Conservation (phyloP, 2,329 filamentous ascomycete genomes). For the Amesomyces nigricolor region DNA sequence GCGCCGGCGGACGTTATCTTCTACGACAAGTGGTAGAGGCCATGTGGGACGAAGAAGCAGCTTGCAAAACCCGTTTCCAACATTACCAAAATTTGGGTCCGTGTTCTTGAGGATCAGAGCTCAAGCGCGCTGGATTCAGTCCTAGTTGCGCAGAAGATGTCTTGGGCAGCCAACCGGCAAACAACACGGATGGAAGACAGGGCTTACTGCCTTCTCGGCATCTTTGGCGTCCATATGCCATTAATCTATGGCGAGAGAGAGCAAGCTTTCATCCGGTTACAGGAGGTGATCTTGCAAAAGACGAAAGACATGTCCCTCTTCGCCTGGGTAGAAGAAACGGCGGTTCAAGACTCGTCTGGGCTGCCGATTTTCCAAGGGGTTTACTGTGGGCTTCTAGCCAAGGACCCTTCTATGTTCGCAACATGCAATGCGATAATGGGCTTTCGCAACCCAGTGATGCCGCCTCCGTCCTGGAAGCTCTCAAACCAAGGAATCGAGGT, state of each 20-base stretch:
- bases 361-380: not conserved
- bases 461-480: constrained; percentile 7
- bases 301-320: not conserved
- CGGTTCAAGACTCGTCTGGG: not conserved
- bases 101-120: not conserved
- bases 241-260: not conserved
- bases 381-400: constrained; percentile 4
- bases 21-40: not conserved
- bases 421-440: not conserved
- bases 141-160: not conserved
- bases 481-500: constrained; percentile 8
- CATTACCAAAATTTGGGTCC: not conserved
- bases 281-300: not conserved
- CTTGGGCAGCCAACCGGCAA: not conserved
- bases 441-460: not conserved
- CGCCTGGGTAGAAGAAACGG: not conserved
- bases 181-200: constrained; percentile 3
- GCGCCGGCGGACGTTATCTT: not conserved
- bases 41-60: not conserved
- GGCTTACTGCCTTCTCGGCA: constrained; percentile 1
- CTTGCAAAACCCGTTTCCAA: not conserved
- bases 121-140: not conserved
- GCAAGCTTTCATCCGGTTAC: not conserved
- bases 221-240: constrained; percentile 6
- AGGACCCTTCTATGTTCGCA: constrained; percentile 1